Conservation (phyloP, 139 green algal genomes). For the Chlorella ohadii region DNA sequence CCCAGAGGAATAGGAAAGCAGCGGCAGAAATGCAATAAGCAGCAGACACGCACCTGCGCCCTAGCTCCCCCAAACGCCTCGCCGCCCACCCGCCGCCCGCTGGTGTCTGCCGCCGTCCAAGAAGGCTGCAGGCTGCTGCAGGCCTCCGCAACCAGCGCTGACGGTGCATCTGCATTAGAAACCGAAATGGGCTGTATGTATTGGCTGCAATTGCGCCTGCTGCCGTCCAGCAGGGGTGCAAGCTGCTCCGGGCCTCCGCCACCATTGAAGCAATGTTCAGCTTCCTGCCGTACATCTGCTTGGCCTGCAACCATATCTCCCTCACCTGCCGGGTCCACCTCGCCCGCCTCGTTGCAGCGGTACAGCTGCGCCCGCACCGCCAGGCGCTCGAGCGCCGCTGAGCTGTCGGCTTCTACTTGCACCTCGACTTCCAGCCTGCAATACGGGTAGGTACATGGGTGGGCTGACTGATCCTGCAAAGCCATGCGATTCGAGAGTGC, state of each 20-base stretch:
- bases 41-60: constrained; percentile 7
- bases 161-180: neutral
- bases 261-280: too few relatives aligned
- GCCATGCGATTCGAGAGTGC: too few relatives aligned
- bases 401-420: neutral
- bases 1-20: too few relatives aligned
- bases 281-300: too few relatives aligned
- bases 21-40: too few relatives aligned
- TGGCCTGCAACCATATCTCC: neutral
- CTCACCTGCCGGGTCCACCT: neutral
- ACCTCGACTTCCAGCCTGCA: constrained; percentile 50
- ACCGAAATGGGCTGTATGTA: too few relatives aligned
- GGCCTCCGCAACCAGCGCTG: constrained; percentile 8
- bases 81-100: neutral
- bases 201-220: too few relatives aligned
- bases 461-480: too few relatives aligned
- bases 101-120: neutral
- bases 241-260: neutral
- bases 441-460: too few relatives aligned
- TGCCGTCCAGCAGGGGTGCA: too few relatives aligned
- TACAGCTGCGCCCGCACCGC: constrained; percentile 34
- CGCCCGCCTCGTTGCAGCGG: neutral
- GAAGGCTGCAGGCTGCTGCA: neutral
- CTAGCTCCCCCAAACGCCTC: neutral
- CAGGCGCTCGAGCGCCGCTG: neutral